These are phyloP conservation scores for Cetradonia linearis DNA, from an alignment of 495 filamentous ascomycete species.

Conservation along the genomic window DNA sequence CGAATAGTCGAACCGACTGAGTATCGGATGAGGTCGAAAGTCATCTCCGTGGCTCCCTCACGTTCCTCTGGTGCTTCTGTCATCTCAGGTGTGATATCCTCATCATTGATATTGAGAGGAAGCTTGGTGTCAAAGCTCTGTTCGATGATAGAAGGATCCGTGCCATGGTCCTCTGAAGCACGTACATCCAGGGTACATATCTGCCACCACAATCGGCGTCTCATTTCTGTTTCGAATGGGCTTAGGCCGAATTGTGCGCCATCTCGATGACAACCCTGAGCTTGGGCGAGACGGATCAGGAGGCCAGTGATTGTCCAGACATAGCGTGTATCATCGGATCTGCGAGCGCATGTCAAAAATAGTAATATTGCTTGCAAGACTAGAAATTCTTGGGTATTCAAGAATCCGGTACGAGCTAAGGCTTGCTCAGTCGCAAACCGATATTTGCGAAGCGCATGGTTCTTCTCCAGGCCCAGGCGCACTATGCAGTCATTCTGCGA, in stretches of 20 bases:
- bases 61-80: constrained; percentile 46
- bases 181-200: constrained; percentile 54
- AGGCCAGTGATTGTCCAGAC: constrained; percentile 38
- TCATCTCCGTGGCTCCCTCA: constrained; percentile 62
- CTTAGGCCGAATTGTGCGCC: constrained; percentile 49
- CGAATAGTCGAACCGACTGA: constrained; percentile 28
- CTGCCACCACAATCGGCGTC: constrained; percentile 65
- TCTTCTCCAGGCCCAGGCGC: constrained; percentile 24
- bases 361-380: constrained; percentile 28
- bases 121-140: constrained; percentile 58
- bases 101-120: constrained; percentile 68
- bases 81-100: constrained; percentile 55
- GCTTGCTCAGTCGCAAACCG: constrained; percentile 28
- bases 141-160: constrained; percentile 55
- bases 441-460: constrained; percentile 28
- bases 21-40: constrained; percentile 60
- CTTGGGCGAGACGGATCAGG: constrained; percentile 38
- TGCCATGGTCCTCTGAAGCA: constrained; percentile 65
- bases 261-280: constrained; percentile 42
- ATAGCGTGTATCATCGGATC: constrained; percentile 35
- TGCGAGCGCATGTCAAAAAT: constrained; percentile 36
- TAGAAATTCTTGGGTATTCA: constrained; percentile 26
- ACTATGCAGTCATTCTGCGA: constrained; percentile 25
- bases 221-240: constrained; percentile 58
- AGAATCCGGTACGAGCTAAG: constrained; percentile 25